Evolutionary conservation across 768 basidiomycete genomes (phyloP), one percentile per base, ranked within the genome.

Genomic region (Mycena indigotica): DNA sequence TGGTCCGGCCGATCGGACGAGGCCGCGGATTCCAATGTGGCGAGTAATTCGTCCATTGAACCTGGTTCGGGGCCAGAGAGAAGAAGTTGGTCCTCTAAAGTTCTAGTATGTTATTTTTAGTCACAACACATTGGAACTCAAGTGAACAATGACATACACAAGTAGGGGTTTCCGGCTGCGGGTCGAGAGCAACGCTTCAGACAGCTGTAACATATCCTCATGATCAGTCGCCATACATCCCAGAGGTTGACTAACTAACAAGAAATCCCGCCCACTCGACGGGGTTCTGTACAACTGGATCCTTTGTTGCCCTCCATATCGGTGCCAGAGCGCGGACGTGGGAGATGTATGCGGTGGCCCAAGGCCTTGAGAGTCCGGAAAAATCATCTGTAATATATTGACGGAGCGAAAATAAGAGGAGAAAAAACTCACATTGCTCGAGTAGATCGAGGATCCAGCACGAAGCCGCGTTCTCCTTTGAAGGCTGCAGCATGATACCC

Each of bases 391-490:
- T n/a, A 39, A 25, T 30, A 24, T 4, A 25, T 24, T 4, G 13
- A 15, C 5, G 0, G 12, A 26, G 16, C 16, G 1, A 21, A 35
- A 8, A 16, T 6, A n/a, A 17, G 21, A 10, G 29, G 6, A 48
- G 46, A 48, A 52, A 30, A 25, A n/a, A n/a, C n/a, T n/a, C 35
- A 60, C 54, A 46, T 52, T 55, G 54, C 26, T 60, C 58, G 19
- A 49, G 44, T 16, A 56, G 17, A 46, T 60, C 58, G 4, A 60
- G 19, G 4, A 60, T 28, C n/a, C 29, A 60, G 29, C 54, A 60
- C 6, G 58, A 55, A 8, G 50, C 58, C 3, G 54, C 54, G 17
- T 60, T 60, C 30, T 60, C 58, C 19, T 38, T 48, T 19, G 58
- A 56, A 1, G 44, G 30, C n/a, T 38, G 25, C 17, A 60, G 58